Percentiles rank a stretch among this genome's conserved stretches.
Conservation (phyloP, 495 filamentous ascomycete species). For the Xylaria castorea region DNA sequence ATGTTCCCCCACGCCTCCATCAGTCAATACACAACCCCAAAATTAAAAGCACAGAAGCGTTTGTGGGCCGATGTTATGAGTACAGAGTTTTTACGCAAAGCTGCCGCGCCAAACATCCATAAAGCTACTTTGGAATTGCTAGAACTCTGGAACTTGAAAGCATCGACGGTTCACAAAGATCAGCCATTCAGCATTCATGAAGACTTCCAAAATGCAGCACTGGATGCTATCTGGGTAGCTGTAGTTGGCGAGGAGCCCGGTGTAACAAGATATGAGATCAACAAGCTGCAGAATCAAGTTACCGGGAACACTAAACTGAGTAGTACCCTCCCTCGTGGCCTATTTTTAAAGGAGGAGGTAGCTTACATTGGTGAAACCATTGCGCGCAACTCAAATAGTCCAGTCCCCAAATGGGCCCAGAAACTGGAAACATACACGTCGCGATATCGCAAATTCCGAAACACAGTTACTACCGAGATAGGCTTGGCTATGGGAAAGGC, state of each 20-base stretch:
- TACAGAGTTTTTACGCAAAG: constrained; percentile 41
- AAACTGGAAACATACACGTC: too few species aligned
- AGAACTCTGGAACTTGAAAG: constrained; percentile 46
- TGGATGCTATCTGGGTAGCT: constrained; percentile 47
- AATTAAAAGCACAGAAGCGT: constrained; percentile 41
- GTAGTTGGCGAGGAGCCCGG: constrained; percentile 40
- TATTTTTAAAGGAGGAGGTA: constrained; percentile 33
- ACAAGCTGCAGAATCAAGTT: constrained; percentile 31
- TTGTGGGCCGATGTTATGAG: constrained; percentile 45
- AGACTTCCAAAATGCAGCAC: constrained; percentile 43
- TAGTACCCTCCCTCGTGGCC: not conserved
- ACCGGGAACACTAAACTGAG: not conserved
- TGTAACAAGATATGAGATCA: constrained; percentile 30
- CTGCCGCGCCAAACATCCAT: constrained; percentile 42
- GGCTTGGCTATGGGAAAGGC: constrained; percentile 33
- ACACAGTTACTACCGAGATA: constrained; percentile 32
- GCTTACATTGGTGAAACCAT: constrained; percentile 35
- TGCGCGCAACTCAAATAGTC: constrained; percentile 19
- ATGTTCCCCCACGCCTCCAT: constrained; percentile 37
- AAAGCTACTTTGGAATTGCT: constrained; percentile 37
- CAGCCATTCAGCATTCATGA: constrained; percentile 36
- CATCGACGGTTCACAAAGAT: constrained; percentile 21
- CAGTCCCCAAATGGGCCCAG: constrained; percentile 25
- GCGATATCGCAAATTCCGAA: constrained; percentile 32
- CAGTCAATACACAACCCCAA: constrained; percentile 38